A percentile compares a stretch with the other conserved stretches of the same genome.
phyloP scores from a whole-genome alignment of 495 filamentous ascomycete species.

The Lophiostoma macrostomum region DNA sequence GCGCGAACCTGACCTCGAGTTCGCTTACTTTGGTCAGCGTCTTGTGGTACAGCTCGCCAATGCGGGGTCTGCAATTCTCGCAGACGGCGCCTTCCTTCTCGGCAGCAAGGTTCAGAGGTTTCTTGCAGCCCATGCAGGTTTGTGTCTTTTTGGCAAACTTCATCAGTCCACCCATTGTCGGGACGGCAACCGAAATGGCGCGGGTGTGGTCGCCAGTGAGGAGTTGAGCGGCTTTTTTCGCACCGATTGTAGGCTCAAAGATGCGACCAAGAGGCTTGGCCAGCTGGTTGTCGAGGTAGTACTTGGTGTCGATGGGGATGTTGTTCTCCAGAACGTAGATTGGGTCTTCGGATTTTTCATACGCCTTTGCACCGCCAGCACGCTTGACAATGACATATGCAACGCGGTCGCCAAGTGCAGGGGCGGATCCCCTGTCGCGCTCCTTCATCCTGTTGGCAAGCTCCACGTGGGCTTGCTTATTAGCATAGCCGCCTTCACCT shows the following conservation, averaged over 20 bases:
- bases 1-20: conserved; percentile 85
- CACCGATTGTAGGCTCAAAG: conserved; percentile 94
- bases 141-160: conserved; percentile 96
- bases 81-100: conserved; percentile 87
- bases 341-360: conserved; percentile 93
- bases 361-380: conserved; percentile 80
- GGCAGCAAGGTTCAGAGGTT: conserved; percentile 74
- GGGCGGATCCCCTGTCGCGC: conserved; percentile 90
- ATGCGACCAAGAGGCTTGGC: conserved; percentile 91
- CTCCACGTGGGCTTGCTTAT: conserved; percentile 93
- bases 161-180: conserved; percentile 89
- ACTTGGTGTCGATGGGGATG: conserved; percentile 95
- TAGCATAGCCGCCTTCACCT: conserved; percentile 58
- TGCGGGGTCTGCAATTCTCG: conserved; percentile 72
- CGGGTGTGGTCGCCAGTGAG: conserved; percentile 90
- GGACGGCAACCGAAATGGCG: conserved; percentile 83
- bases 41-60: conserved; percentile 92
- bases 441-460: conserved; percentile 94
- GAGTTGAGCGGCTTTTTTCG: conserved; percentile 79
- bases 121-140: conserved; percentile 99
- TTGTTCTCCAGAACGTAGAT: conserved; percentile 97
- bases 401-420: conserved; percentile 91
- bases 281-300: conserved; percentile 98
- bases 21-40: conserved; percentile 82
- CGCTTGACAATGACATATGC: conserved; percentile 98